Base-by-base conservation (phyloP, 148 eudicot genomes). In the Rhododendron molle region DNA sequence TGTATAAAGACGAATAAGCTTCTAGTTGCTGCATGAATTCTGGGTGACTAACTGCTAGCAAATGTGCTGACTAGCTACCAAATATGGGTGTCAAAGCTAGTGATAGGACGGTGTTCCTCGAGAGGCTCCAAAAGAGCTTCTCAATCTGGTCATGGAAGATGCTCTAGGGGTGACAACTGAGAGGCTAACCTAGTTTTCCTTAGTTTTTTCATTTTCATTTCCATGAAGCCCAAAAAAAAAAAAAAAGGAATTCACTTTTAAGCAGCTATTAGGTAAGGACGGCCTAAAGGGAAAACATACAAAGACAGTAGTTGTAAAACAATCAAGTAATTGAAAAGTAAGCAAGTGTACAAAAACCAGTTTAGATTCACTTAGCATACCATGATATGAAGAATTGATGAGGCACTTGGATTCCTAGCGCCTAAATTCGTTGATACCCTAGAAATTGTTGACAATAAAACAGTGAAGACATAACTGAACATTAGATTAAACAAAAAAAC, bases 391-490 rank as follows among this genome's bases (percentile, higher is more conserved):
- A 71, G 91, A 84, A 81, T 87, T 82, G 94, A 88, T 81, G 90
- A 89, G 80, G 89, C 81, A 84, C 85, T 90, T 77, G 86, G 50
- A 72, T 52, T 79, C 47, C 62, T 34, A 1, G 58, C 80, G 79
- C 90, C 83, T 74, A 49, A 32, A 88, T 81, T 87, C 69, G 36
- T 47, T 50, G 90, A 86, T 72, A 79, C 83, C 87, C 95, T 90
- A 88, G 23, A 89, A 79, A 74, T 30, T 71, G 36, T 30, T 12
- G 38, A 38, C 50, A 65, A 83, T 72, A 76, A 60, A 76, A 18
- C 23, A 87, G 78, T 46, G 62, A 34, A 69, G 49, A 21, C 52
- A 52, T 43, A 52, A 58, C 69, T 16, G 46, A 52, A 36, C 38
- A 81, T 78, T 5, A 34, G 20, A 73, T 58, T 21, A 56, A 72